Evolutionary conservation across 345 rosid species (phyloP).

Genomic region (Physaria fendleri): DNA sequence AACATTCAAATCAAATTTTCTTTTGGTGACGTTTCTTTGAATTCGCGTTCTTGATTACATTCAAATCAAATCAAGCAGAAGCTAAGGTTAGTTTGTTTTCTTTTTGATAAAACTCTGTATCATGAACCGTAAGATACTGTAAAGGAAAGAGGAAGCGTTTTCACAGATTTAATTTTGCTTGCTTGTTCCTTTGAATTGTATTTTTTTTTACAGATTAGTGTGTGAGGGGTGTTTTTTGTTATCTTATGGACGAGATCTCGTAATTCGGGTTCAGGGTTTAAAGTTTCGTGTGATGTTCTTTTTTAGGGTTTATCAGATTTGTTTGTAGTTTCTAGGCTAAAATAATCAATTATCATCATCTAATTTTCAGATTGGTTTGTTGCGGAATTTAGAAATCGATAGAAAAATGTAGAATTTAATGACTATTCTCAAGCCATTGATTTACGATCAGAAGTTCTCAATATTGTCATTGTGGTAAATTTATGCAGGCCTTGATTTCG

Average conservation of each 20-base stretch:
- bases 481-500: background rate
- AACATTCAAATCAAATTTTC: background rate
- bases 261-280: conserved; percentile 9
- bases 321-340: background rate
- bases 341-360: background rate
- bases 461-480: background rate
- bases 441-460: background rate
- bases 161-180: background rate
- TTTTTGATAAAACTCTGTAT: background rate
- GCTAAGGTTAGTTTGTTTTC: background rate
- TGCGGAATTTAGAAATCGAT: background rate
- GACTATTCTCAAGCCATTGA: background rate
- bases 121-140: background rate
- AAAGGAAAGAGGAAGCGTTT: background rate
- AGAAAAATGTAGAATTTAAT: background rate
- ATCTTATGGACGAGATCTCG: background rate
- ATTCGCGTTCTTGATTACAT: conserved; percentile 5
- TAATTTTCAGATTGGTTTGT: background rate
- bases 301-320: conserved; percentile 2
- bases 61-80: no score
- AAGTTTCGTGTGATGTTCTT: background rate
- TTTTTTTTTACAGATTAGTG: no score
- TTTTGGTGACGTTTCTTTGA: conserved; percentile 18
- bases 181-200: conserved; percentile 4
- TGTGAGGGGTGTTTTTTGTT: background rate